These are phyloP conservation scores for Kodamaea laetipori DNA, from an alignment of 805 yeast species.

Conservation along the genomic window DNA sequence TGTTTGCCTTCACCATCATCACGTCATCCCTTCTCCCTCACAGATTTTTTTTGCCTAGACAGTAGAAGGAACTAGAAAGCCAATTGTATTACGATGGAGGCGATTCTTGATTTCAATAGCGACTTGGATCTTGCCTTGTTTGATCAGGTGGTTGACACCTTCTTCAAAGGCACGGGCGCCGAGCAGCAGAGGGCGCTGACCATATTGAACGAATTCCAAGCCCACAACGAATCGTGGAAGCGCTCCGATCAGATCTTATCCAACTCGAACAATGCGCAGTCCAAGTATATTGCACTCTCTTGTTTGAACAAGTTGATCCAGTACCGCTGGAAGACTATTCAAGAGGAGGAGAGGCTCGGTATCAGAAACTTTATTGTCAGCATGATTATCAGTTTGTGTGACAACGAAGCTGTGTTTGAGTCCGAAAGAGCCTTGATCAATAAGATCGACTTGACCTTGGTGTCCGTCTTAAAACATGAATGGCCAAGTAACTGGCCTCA, in stretches of 20 bases:
- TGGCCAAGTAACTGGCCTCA: constrained; percentile 99
- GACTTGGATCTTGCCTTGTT: constrained; percentile 79
- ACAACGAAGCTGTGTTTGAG: constrained; percentile 71
- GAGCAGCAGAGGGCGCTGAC: constrained; percentile 73
- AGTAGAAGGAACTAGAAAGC: neutral
- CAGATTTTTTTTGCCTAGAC: neutral
- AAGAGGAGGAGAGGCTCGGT: constrained; percentile 85
- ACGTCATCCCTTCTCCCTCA: constrained; percentile 5
- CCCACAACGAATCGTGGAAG: constrained; percentile 95
- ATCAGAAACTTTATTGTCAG: constrained; percentile 91
- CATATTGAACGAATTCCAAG: constrained; percentile 79
- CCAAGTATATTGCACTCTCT: constrained; percentile 89
- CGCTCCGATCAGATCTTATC: constrained; percentile 88
- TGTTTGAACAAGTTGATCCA: constrained; percentile 87
- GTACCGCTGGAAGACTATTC: constrained; percentile 91
- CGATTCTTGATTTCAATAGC: constrained; percentile 79
- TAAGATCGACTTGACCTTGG: constrained; percentile 91
- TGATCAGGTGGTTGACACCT: constrained; percentile 83
- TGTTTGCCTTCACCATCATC: constrained; percentile 5
- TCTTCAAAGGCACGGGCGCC: constrained; percentile 74
- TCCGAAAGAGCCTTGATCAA: constrained; percentile 80
- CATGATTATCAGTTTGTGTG: constrained; percentile 90
- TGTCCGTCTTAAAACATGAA: constrained; percentile 92
- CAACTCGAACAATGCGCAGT: constrained; percentile 73
- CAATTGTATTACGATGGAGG: constrained; percentile 59